Evolutionary conservation across 2,329 filamentous ascomycete species (phyloP), one percentile per base, ranked within the genome.

Genomic region (Sporothrix dimorphospora): DNA sequence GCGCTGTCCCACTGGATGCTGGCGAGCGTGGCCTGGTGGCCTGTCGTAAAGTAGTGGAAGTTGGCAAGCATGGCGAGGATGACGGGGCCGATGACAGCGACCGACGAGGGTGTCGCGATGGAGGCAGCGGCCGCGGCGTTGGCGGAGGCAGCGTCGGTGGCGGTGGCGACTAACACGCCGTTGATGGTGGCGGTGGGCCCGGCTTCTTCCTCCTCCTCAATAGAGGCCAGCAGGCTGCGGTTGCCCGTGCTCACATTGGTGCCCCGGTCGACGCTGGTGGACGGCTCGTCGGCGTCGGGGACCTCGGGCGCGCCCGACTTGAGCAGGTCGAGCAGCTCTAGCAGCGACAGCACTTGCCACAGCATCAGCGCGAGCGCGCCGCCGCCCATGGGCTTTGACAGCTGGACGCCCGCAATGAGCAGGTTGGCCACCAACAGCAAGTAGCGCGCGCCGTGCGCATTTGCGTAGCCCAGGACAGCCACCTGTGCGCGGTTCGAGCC

Each of bases 41-140:
- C 96, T 0, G 96, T 99, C 79, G 97, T 98, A 89, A 99, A 99
- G 85, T 91, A 99, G 84, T 98, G 91, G 81, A 95, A 97, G 78
- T 92, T 94, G 73, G 94, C 96, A 0, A 99, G 88, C n/a, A 98
- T 83, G 12, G 90, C 95, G 34, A 98, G 88, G 74, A 97, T 86
- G 51, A 96, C 84, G 24, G 96, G 94, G 0, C 94, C 95, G 77
- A 98, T 92, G 7, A 94, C 86, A 59, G 90, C 90, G 7, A 73
- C 51, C 9, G 69, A 65, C 45, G 65, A 98, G 4, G 14, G 98
- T 82, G 21, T 90, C 94, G 51, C 98, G 12, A 63, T 53, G 5
- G 87, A 27, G 9, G 66, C 16, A 8, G 19, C 12, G 9, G 59
- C 49, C 30, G 69, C 75, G 21, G 55, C 57, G 30, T 57, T 55